Percentiles rank a stretch among this genome's conserved stretches.
phyloP scores from a whole-genome alignment of 176 grass and related monocot species.

The Rhynchospora breviuscula region DNA sequence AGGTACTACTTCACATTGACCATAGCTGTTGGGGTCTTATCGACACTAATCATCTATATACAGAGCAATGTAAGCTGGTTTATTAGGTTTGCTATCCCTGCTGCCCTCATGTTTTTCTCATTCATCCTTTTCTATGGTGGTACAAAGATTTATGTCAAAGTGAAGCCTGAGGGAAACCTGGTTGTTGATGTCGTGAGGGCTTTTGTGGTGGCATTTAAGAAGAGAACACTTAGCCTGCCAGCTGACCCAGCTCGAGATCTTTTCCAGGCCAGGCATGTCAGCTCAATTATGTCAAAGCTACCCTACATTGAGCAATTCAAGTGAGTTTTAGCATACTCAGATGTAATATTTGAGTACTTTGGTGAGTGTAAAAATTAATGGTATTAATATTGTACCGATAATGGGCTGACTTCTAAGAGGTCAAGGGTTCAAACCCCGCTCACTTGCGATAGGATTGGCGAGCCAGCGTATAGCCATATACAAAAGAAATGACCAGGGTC shows the following conservation, averaged over 20 bases:
- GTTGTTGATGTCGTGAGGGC: constrained; percentile 41
- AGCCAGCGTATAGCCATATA: no score
- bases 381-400: not conserved
- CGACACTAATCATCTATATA: constrained; percentile 67
- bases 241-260: constrained; percentile 24
- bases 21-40: constrained; percentile 45
- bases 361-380: no score
- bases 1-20: constrained; percentile 82
- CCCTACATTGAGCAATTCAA: constrained; percentile 63
- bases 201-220: constrained; percentile 33
- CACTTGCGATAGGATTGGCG: no score
- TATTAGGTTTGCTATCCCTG: constrained; percentile 52
- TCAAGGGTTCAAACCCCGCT: no score
- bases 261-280: constrained; percentile 41
- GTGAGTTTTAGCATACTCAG: no score
- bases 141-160: constrained; percentile 42
- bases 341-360: no score
- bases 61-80: constrained; percentile 72
- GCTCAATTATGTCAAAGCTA: constrained; percentile 42
- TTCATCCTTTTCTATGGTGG: constrained; percentile 62
- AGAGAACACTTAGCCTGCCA: constrained; percentile 10
- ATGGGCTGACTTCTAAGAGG: no score
- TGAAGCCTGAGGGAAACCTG: constrained; percentile 50
- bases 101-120: constrained; percentile 46
- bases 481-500: no score